Evolutionary conservation across 345 rosid species (phyloP).

Genomic region (Ricinus communis): DNA sequence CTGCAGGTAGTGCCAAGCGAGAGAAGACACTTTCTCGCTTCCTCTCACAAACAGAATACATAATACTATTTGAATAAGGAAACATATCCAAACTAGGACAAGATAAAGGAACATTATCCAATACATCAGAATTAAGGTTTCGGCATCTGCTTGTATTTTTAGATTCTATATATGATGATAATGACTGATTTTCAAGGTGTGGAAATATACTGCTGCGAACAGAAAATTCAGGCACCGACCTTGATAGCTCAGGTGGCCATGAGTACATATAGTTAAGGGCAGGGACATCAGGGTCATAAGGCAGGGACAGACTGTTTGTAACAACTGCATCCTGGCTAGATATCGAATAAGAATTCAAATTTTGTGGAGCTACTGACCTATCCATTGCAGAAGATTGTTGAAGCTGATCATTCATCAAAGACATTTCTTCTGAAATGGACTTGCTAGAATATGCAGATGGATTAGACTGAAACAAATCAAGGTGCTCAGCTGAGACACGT

Average conservation of each 20-base stretch:
- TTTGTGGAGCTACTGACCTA: conserved; percentile 20
- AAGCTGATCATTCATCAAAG: conserved; percentile 28
- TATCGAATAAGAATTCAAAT: conserved; percentile 18
- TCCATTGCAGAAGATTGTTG: conserved; percentile 12
- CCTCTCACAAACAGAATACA: conserved; percentile 13
- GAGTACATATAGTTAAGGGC: conserved; percentile 12
- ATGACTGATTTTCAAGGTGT: conserved; percentile 4
- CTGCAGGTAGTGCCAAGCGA: conserved; percentile 41
- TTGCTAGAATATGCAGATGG: conserved; percentile 16
- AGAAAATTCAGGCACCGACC: conserved; percentile 18
- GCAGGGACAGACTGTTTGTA: conserved; percentile 24
- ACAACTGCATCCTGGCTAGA: conserved; percentile 23
- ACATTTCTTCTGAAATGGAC: conserved; percentile 22
- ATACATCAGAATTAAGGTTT: conserved; percentile 19
- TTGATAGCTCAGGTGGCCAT: conserved; percentile 15
- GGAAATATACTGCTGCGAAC: conserved; percentile 24
- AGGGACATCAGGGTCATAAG: conserved; percentile 29
- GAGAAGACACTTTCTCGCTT: conserved; percentile 51
- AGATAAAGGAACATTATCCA: conserved; percentile 23
- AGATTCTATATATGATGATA: conserved; percentile 23
- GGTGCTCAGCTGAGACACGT: conserved; percentile 11
- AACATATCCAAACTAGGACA: background rate
- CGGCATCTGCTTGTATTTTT: conserved; percentile 18
- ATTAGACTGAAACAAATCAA: conserved; percentile 19
- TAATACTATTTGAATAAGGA: conserved; percentile 9